phyloP scores from a whole-genome alignment of 1,284 basidiomycete species.

The Ganoderma lingzhi region DNA sequence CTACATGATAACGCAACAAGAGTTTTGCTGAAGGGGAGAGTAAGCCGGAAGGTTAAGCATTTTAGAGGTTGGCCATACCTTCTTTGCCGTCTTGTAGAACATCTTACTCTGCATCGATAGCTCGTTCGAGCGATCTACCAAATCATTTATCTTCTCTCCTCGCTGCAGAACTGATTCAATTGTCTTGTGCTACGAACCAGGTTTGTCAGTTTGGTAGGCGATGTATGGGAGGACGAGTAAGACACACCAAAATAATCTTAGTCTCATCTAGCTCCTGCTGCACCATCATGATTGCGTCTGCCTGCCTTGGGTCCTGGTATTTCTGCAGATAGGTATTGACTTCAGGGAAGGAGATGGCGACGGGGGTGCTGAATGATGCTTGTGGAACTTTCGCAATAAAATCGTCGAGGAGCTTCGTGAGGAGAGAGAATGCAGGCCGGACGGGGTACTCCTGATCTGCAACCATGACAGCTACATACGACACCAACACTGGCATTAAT shows the following conservation, averaged over 20 bases:
- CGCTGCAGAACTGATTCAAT: conserved; percentile 97
- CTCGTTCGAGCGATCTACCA: conserved; percentile 96
- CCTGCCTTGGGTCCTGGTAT: conserved; percentile 98
- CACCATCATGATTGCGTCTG: conserved; percentile 98
- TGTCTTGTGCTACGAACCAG: conserved; percentile 87
- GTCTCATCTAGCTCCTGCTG: conserved; percentile 99
- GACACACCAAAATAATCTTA: conserved; percentile 92
- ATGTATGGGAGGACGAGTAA: background rate
- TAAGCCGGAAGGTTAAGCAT: too few relatives aligned
- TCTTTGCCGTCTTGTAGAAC: conserved; percentile 86
- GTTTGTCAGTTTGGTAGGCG: background rate
- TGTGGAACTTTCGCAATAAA: conserved; percentile 85
- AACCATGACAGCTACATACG: conserved; percentile 81
- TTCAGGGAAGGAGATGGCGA: conserved; percentile 74
- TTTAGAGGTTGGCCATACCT: conserved; percentile 46
- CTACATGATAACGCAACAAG: conserved; percentile 63
- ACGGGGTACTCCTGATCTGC: conserved; percentile 97
- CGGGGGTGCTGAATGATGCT: conserved; percentile 68
- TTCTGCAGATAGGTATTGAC: conserved; percentile 88
- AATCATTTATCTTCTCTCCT: conserved; percentile 97
- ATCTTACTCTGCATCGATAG: conserved; percentile 93
- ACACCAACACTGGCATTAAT: background rate
- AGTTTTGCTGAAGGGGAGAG: conserved; percentile 63
- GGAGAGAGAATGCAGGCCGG: conserved; percentile 94
- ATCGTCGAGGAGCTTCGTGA: conserved; percentile 96